Conservation (phyloP, 495 filamentous ascomycete species). For the Penicillium nucicola region DNA sequence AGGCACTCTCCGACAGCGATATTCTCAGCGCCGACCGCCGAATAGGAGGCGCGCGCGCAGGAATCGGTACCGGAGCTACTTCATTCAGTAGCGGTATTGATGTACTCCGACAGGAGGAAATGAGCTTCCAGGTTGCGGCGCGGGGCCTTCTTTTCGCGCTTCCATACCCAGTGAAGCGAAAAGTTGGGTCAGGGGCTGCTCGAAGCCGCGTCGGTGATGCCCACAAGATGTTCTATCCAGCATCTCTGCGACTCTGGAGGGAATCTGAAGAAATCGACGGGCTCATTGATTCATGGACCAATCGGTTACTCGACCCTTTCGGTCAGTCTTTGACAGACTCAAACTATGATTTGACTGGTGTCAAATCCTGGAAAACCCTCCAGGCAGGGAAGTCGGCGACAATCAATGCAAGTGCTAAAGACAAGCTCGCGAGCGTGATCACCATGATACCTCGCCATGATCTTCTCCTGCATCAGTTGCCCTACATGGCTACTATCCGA, state of each 20-base stretch:
- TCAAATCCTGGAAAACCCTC: slow-evolving; percentile 35
- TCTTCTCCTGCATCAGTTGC: slow-evolving; percentile 76
- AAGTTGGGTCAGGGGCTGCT: slow-evolving; percentile 26
- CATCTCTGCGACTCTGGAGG: slow-evolving; percentile 71
- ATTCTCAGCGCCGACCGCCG: slow-evolving; percentile 55
- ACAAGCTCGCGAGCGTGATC: slow-evolving; percentile 48
- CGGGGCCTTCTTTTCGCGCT: slow-evolving; percentile 79
- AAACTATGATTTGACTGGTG: slow-evolving; percentile 26
- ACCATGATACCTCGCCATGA: slow-evolving; percentile 63
- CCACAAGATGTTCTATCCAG: slow-evolving; percentile 85
- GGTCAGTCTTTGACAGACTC: slow-evolving; percentile 17
- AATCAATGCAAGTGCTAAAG: slow-evolving; percentile 10
- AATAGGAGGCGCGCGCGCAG: slow-evolving; percentile 21
- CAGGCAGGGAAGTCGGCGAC: slow-evolving; percentile 12
- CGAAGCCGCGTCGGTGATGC: slow-evolving; percentile 48
- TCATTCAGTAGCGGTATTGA: slow-evolving; percentile 57
- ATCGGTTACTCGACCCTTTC: slow-evolving; percentile 27
- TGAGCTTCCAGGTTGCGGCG: slow-evolving; percentile 83
- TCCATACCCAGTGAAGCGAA: slow-evolving; percentile 77
- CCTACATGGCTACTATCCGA: slow-evolving; percentile 71
- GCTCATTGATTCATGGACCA: slow-evolving; percentile 64
- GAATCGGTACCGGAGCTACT: slow-evolving; percentile 39
- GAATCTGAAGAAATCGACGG: slow-evolving; percentile 74
- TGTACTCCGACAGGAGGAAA: slow-evolving; percentile 81
- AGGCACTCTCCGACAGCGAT: slow-evolving; percentile 84